A percentile compares a stretch with the other conserved stretches of the same genome.
These are phyloP conservation scores for Calonectria ilicicola DNA, from an alignment of 2,329 filamentous ascomycete genomes.

Conservation along the genomic window DNA sequence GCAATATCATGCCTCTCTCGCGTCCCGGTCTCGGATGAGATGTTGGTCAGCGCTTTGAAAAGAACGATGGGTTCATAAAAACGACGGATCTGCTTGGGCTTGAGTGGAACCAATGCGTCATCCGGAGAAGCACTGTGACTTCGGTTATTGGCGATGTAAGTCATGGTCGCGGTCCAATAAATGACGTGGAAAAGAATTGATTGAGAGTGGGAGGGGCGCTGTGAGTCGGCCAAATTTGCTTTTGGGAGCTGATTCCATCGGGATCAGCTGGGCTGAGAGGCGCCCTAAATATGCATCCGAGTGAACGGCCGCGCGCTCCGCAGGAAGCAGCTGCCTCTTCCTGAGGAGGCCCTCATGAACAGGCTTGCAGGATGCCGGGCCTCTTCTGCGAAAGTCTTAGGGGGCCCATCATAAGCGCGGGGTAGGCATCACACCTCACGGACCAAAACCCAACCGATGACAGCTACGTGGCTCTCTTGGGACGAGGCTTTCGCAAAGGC, in stretches of 20 bases:
- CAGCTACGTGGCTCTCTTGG: neutral
- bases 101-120: constrained; percentile 17
- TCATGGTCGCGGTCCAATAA: neutral
- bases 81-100: constrained; percentile 34
- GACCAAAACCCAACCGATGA: constrained; percentile 1
- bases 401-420: constrained; percentile 36
- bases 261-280: neutral
- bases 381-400: constrained; percentile 28
- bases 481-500: constrained; percentile 11
- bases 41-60: constrained; percentile 38
- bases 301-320: neutral
- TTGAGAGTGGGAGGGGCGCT: neutral
- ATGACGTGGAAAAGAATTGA: neutral
- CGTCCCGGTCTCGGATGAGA: constrained; percentile 21
- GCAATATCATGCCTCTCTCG: neutral
- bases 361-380: neutral
- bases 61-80: constrained; percentile 46
- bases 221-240: neutral
- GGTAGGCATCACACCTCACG: neutral
- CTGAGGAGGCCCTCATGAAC: neutral
- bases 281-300: neutral
- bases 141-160: neutral
- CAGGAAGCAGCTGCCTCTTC: too few relatives aligned
- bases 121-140: neutral
- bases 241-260: too few relatives aligned